These are phyloP conservation scores for Diplodia scrobiculata DNA, from an alignment of 2,329 filamentous ascomycete genomes.

Conservation along the genomic window DNA sequence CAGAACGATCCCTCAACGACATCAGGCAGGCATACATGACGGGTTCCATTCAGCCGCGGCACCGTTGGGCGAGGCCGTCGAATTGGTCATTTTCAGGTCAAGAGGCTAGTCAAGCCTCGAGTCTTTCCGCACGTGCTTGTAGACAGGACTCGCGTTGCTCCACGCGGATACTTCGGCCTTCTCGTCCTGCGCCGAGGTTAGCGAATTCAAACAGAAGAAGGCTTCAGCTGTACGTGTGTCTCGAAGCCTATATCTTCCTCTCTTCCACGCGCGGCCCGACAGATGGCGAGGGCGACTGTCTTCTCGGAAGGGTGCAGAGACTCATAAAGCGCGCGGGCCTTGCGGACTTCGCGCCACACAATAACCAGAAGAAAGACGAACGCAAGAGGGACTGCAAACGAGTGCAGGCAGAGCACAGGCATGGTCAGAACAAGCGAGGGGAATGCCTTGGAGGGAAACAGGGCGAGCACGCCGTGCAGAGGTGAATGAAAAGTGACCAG, in stretches of 20 bases:
- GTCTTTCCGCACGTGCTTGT: slow-evolving; percentile 17
- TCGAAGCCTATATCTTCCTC: slow-evolving; percentile 26
- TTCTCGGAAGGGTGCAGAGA: slow-evolving; percentile 23
- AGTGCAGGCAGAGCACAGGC: slow-evolving; percentile 17
- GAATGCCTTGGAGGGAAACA: not conserved
- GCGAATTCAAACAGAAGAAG: not conserved
- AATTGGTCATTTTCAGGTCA: not conserved
- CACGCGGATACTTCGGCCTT: not conserved
- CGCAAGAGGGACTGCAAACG: slow-evolving; percentile 24
- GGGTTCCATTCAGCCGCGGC: slow-evolving; percentile 42
- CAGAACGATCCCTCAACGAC: slow-evolving; percentile 1
- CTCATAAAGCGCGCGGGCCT: slow-evolving; percentile 24
- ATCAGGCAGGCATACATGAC: slow-evolving; percentile 39
- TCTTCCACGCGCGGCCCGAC: slow-evolving; percentile 17
- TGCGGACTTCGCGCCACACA: slow-evolving; percentile 20
- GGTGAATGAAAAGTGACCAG: not conserved
- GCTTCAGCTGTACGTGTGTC: not conserved
- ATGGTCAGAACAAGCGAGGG: slow-evolving; percentile 12
- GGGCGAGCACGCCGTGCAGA: not conserved
- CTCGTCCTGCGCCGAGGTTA: not conserved
- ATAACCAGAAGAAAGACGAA: slow-evolving; percentile 25
- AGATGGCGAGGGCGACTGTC: slow-evolving; percentile 18
- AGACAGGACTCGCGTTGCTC: slow-evolving; percentile 5
- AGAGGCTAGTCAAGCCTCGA: slow-evolving; percentile 16
- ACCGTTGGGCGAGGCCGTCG: slow-evolving; percentile 4